Base-by-base conservation (phyloP, 441 rosid species). In the Manihot esculenta region DNA sequence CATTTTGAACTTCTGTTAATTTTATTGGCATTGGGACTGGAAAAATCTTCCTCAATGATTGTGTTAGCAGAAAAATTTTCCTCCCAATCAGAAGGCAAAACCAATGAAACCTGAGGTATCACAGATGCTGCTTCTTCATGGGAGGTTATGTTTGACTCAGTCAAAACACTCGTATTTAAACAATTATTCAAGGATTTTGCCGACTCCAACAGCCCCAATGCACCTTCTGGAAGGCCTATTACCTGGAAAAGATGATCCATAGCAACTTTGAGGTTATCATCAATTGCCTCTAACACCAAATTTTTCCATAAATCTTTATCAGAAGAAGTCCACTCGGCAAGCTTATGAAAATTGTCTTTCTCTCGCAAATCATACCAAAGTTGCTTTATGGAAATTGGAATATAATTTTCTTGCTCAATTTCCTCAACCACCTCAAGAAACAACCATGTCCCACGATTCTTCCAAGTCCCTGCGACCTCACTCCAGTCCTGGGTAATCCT, bases 401-500 rank as follows among this genome's bases (percentile, higher is more conserved):
- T 42, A 56, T 53, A 80, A 55, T 69, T 47, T 58, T 77, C 72
- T 57, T 72, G 70, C 80, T 75, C 74, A 33, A 64, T 73, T 53
- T 80, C 79, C 78, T 87, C 86, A 62, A 88, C 67, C 77, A 86
- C 68, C 77, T 82, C 83, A 64, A 91, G 88, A 77, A 91, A 85
- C 62, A 80, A 4, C 98, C 97, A 89, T 10, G 54, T 78, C 75
- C 91, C 96, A 59, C 97, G 94, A 64, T 35, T 78, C 65, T 61
- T 53, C 96, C 97, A 93, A 48, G 47, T 68, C 62, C 73, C 81
- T 0, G 62, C 54, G 11, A 69, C 68, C 74, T 85, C 88, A 55
- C 79, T 56, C 98, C 98, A 93, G 57, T 93, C 97, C 81, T 81
- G 89, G 61, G 90, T 83, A 76, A 87, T 77, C 75, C 94, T 85